A percentile compares a stretch with the other conserved stretches of the same genome.
phyloP scores from a whole-genome alignment of 306 rosid genomes.

The Arachis stenosperma region DNA sequence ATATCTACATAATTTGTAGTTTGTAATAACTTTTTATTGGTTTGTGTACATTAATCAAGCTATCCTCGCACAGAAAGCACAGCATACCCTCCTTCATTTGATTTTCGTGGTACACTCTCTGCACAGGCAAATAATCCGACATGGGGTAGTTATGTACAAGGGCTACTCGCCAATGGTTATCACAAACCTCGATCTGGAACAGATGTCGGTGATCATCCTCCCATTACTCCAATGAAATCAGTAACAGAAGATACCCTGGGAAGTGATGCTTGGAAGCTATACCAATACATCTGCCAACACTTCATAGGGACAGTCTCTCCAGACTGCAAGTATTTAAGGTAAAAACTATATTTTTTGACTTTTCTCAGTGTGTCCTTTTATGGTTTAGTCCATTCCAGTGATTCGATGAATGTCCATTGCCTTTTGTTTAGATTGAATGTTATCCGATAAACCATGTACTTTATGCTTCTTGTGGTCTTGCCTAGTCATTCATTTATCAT shows the following conservation, averaged over 20 bases:
- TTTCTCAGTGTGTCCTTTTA: conserved; percentile 18
- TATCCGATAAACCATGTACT: conserved; percentile 4
- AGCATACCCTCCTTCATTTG: conserved; percentile 92
- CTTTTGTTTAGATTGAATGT: conserved; percentile 21
- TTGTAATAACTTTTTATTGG: conserved; percentile 33
- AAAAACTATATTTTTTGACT: conserved; percentile 29
- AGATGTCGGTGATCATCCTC: conserved; percentile 98
- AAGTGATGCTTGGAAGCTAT: conserved; percentile 89
- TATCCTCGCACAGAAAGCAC: conserved; percentile 99
- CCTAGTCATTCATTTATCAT: conserved; percentile 16
- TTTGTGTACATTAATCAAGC: conserved; percentile 55
- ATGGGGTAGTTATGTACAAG: conserved; percentile 73
- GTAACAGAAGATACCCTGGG: conserved; percentile 84
- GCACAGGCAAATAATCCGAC: conserved; percentile 69
- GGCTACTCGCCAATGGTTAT: conserved; percentile 67
- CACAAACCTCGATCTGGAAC: conserved; percentile 77
- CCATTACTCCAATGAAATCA: conserved; percentile 85
- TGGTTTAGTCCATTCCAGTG: conserved; percentile 37
- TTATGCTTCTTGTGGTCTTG: conserved; percentile 34
- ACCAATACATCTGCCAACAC: conserved; percentile 88
- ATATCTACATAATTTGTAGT: conserved; percentile 10
- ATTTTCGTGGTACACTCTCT: conserved; percentile 75
- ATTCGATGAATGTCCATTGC: conserved; percentile 26
- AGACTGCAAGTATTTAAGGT: conserved; percentile 92
- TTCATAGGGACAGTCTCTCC: conserved; percentile 91